Conservation (phyloP, 345 rosid genomes). For the Viola odorata region DNA sequence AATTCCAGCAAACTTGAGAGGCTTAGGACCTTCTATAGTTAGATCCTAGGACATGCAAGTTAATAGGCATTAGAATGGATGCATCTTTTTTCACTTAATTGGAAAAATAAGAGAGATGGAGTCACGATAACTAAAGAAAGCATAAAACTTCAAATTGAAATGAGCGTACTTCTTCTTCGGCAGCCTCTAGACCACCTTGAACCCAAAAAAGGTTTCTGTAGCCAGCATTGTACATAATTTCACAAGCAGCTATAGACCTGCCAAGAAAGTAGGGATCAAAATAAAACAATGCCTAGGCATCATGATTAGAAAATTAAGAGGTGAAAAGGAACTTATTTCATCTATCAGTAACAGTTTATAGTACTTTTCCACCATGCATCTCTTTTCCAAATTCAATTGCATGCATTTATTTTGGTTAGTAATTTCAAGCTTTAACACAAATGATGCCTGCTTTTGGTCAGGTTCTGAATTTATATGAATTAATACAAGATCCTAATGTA, state of each 20-base stretch:
- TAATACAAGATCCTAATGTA: too few species aligned
- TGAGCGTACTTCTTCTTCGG: slow-evolving; percentile 69
- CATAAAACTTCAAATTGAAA: slow-evolving; percentile 12
- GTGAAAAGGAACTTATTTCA: too few species aligned
- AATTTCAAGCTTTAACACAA: background rate
- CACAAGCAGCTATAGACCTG: slow-evolving; percentile 95
- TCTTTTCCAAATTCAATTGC: background rate
- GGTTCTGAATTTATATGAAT: too few species aligned
- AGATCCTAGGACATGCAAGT: slow-evolving; percentile 55
- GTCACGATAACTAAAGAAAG: slow-evolving; percentile 14
- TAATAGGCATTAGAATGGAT: slow-evolving; percentile 6
- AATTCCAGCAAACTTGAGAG: slow-evolving; percentile 79
- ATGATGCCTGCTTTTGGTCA: too few species aligned
- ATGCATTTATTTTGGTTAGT: background rate
- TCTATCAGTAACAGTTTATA: background rate
- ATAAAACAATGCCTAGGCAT: slow-evolving; percentile 3
- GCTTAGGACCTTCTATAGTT: slow-evolving; percentile 65
- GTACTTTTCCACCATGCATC: background rate
- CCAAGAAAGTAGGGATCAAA: slow-evolving; percentile 15
- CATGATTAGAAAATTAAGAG: too few species aligned
- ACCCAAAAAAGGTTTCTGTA: slow-evolving; percentile 84
- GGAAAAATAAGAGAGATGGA: background rate
- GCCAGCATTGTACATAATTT: slow-evolving; percentile 61
- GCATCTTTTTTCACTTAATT: slow-evolving; percentile 2
- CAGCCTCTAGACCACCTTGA: slow-evolving; percentile 84